These are phyloP conservation scores for Glebionis coronaria DNA, from an alignment of 129 eudicot species.

Conservation along the genomic window DNA sequence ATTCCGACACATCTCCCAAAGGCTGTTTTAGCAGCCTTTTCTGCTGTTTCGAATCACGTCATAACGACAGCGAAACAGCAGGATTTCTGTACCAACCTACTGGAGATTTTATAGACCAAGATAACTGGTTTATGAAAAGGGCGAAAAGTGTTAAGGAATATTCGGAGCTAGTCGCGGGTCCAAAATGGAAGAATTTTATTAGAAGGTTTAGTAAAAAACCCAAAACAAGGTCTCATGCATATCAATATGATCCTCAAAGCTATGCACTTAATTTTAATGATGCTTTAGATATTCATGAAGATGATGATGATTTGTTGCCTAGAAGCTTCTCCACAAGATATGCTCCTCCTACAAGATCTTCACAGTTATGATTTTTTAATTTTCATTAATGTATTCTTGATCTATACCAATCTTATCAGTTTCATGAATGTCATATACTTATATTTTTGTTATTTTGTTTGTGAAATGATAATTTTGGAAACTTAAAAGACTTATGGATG, in stretches of 20 bases:
- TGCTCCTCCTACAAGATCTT: constrained; percentile 41
- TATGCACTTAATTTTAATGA: constrained; percentile 76
- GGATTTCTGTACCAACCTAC: constrained; percentile 20
- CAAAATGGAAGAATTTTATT: constrained; percentile 86
- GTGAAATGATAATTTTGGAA: constrained; percentile 15
- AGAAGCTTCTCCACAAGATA: constrained; percentile 58
- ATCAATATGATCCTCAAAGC: constrained; percentile 65
- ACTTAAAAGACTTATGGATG: neutral
- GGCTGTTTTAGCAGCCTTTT: constrained; percentile 37
- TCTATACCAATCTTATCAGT: constrained; percentile 2
- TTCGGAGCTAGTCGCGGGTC: constrained; percentile 81
- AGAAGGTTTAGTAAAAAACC: constrained; percentile 52
- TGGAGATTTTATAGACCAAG: constrained; percentile 32
- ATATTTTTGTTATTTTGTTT: neutral
- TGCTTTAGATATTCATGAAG: constrained; percentile 35
- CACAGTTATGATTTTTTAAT: neutral
- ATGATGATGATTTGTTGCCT: constrained; percentile 47
- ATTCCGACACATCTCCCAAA: neutral
- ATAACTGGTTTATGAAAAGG: constrained; percentile 49
- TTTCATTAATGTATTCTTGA: constrained; percentile 15
- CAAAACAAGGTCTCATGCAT: constrained; percentile 31
- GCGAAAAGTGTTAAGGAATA: constrained; percentile 51
- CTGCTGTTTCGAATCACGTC: constrained; percentile 33
- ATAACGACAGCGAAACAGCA: constrained; percentile 27
- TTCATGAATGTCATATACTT: neutral